Evolutionary conservation across 2,329 filamentous ascomycete species (phyloP).

Genomic region (Colletotrichum salicis): DNA sequence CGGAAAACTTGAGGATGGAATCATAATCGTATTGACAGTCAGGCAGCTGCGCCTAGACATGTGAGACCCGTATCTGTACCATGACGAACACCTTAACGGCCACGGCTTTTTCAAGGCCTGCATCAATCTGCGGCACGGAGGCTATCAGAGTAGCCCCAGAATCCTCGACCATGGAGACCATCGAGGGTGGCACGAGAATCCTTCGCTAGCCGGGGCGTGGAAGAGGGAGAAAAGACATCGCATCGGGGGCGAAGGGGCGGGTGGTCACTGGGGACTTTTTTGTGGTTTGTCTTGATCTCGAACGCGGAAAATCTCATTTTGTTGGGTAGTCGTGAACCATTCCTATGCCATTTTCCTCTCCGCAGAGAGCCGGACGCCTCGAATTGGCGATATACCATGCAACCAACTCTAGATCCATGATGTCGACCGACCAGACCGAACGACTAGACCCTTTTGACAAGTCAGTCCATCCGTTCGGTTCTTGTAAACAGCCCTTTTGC

Average conservation of each 20-base stretch:
- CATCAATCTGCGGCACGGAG: conserved; percentile 68
- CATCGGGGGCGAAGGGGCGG: conserved; percentile 4
- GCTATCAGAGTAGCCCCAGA: conserved; percentile 68
- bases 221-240: background rate
- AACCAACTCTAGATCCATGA: conserved; percentile 39
- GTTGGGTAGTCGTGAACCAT: conserved; percentile 38
- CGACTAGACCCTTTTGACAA: conserved; percentile 30
- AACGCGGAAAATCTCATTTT: conserved; percentile 45
- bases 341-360: conserved; percentile 37
- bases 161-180: conserved; percentile 58
- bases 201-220: conserved; percentile 62
- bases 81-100: conserved; percentile 63
- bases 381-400: conserved; percentile 47
- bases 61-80: conserved; percentile 76
- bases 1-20: background rate
- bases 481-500: conserved; percentile 15
- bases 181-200: conserved; percentile 60
- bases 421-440: conserved; percentile 38
- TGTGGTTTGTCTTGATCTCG: conserved; percentile 41
- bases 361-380: conserved; percentile 55
- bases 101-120: conserved; percentile 71
- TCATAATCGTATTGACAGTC: conserved; percentile 10
- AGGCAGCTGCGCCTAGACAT: conserved; percentile 44
- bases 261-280: conserved; percentile 40
- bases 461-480: conserved; percentile 2